These are phyloP conservation scores for Jackrogersella minutella DNA, from an alignment of 495 filamentous ascomycete species.

Conservation along the genomic window DNA sequence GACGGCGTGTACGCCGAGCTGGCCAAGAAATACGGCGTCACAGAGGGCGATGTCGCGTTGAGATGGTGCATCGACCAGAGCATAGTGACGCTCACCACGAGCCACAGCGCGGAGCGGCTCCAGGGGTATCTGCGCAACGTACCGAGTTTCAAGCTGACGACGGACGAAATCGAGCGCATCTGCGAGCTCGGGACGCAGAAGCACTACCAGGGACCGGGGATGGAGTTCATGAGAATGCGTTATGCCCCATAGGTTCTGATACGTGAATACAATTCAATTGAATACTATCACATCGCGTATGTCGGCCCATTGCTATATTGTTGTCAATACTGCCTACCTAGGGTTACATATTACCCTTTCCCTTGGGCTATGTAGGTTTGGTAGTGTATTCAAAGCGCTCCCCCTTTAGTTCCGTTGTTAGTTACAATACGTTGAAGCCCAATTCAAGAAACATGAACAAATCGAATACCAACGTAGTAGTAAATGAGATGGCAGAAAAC, in stretches of 20 bases:
- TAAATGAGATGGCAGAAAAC: no score
- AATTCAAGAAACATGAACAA: no score
- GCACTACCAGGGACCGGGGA: conserved; percentile 62
- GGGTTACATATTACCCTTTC: no score
- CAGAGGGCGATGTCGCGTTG: conserved; percentile 71
- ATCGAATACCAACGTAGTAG: no score
- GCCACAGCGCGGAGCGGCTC: conserved; percentile 72
- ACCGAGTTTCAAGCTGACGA: conserved; percentile 72
- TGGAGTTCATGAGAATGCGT: background rate
- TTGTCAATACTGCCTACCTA: no score
- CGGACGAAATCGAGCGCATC: conserved; percentile 73
- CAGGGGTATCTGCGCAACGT: conserved; percentile 67
- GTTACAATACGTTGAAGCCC: no score
- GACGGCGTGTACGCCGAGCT: conserved; percentile 67
- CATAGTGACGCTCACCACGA: conserved; percentile 77
- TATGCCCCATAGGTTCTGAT: no score
- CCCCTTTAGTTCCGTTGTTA: no score
- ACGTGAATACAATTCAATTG: no score
- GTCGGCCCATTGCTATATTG: background rate
- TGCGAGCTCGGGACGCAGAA: conserved; percentile 65
- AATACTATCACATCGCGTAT: background rate
- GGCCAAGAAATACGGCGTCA: conserved; percentile 80
- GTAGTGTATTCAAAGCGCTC: no score
- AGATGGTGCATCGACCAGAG: conserved; percentile 83
- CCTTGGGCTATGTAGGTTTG: no score